phyloP scores from a whole-genome alignment of 805 yeast genomes.

The Pichia eremophila region DNA sequence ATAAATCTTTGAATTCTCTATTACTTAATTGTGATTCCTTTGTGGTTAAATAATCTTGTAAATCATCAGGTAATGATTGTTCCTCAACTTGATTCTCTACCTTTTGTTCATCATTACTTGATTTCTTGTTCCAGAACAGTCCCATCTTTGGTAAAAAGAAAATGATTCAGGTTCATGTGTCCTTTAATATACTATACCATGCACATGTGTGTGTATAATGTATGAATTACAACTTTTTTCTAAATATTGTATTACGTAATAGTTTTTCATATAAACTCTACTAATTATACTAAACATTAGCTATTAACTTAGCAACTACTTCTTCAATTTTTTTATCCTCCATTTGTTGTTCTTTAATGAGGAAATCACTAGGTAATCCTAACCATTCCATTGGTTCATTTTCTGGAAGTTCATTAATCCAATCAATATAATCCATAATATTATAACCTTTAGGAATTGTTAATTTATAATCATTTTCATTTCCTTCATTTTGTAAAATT shows the following conservation, averaged over 20 bases:
- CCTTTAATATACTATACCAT: too few species aligned
- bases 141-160: slow-evolving; percentile 10
- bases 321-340: background rate
- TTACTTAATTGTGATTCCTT: slow-evolving; percentile 23
- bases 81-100: slow-evolving; percentile 8
- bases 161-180: too few species aligned
- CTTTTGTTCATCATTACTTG: background rate
- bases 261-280: too few species aligned
- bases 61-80: slow-evolving; percentile 16
- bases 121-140: slow-evolving; percentile 5
- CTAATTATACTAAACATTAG: too few species aligned
- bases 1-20: slow-evolving; percentile 23
- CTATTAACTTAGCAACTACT: background rate
- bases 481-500: background rate
- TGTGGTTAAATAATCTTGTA: slow-evolving; percentile 17
- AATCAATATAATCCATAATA: slow-evolving; percentile 21
- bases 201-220: too few species aligned
- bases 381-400: slow-evolving; percentile 31
- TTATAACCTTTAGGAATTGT: slow-evolving; percentile 41
- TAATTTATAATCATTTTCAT: background rate
- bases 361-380: slow-evolving; percentile 15
- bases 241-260: too few species aligned
- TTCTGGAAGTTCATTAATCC: slow-evolving; percentile 48
- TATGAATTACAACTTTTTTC: too few species aligned
- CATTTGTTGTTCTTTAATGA: slow-evolving; percentile 1